phyloP scores from a whole-genome alignment of 306 rosid species.

The Trifolium pratense region DNA sequence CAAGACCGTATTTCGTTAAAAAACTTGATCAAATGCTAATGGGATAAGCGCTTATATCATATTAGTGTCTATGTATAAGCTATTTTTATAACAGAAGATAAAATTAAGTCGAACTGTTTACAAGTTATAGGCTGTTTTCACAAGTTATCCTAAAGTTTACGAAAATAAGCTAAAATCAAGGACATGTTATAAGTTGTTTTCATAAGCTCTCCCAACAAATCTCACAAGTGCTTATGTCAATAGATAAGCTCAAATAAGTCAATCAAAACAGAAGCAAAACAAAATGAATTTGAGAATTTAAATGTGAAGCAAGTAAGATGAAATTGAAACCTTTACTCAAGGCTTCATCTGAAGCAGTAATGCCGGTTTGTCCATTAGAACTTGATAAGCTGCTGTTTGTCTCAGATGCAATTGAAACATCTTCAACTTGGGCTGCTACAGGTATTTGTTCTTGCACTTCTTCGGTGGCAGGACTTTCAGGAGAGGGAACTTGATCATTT shows the following conservation, averaged over 20 bases:
- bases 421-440: constrained; percentile 38
- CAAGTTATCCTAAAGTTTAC: no score
- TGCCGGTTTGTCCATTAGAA: constrained; percentile 37
- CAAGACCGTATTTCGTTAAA: neutral
- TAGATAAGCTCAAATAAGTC: neutral
- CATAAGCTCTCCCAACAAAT: no score
- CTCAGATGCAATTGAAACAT: constrained; percentile 31
- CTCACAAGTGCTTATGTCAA: neutral
- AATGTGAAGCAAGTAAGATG: constrained; percentile 28
- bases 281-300: constrained; percentile 21
- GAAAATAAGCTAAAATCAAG: neutral
- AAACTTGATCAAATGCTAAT: neutral
- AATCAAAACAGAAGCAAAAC: neutral
- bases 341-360: constrained; percentile 46
- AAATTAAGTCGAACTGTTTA: neutral
- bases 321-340: constrained; percentile 41
- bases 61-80: neutral
- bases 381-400: constrained; percentile 22
- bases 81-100: neutral
- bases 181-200: neutral
- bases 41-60: neutral
- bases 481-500: constrained; percentile 39
- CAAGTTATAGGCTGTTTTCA: no score
- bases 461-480: constrained; percentile 41
- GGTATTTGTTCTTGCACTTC: constrained; percentile 41